These are phyloP conservation scores for Nicotiana noctiflora DNA, from an alignment of 257 asterid species.

Conservation along the genomic window DNA sequence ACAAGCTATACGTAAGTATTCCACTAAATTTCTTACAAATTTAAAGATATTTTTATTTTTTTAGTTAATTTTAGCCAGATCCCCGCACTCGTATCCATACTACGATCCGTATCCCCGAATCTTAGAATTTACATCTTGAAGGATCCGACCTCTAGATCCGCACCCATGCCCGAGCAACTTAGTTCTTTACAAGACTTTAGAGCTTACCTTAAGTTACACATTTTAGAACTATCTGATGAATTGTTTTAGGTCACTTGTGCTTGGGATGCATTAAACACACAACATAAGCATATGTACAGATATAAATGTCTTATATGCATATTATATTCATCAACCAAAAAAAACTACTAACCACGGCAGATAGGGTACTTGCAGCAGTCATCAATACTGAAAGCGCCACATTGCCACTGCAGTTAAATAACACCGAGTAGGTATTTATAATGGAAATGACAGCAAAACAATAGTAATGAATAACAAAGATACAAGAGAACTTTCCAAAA, in stretches of 20 bases:
- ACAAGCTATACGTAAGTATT: too few species aligned
- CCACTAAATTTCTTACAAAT: too few species aligned
- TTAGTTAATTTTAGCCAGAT: too few species aligned
- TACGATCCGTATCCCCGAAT: too few species aligned
- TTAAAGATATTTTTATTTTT: too few species aligned
- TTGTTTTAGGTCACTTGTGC: neutral
- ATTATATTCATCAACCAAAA: neutral
- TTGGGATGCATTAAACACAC: neutral
- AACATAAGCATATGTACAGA: neutral
- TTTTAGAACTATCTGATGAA: neutral
- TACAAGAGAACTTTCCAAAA: neutral
- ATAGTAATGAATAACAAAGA: neutral
- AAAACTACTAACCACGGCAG: constrained; percentile 72
- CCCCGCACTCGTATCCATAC: too few species aligned
- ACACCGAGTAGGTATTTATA: constrained; percentile 23
- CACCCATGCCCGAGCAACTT: too few species aligned
- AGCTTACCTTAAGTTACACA: neutral
- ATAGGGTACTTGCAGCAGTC: constrained; percentile 90
- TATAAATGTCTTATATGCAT: neutral
- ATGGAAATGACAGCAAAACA: neutral
- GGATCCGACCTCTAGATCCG: too few species aligned
- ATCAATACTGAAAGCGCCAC: constrained; percentile 93
- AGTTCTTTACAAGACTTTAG: neutral
- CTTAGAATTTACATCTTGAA: too few species aligned
- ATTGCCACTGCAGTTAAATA: constrained; percentile 55